A percentile compares a stretch with the other conserved stretches of the same genome.
These are phyloP conservation scores for Rhodamnia argentea DNA, from an alignment of 345 rosid species.

Conservation along the genomic window DNA sequence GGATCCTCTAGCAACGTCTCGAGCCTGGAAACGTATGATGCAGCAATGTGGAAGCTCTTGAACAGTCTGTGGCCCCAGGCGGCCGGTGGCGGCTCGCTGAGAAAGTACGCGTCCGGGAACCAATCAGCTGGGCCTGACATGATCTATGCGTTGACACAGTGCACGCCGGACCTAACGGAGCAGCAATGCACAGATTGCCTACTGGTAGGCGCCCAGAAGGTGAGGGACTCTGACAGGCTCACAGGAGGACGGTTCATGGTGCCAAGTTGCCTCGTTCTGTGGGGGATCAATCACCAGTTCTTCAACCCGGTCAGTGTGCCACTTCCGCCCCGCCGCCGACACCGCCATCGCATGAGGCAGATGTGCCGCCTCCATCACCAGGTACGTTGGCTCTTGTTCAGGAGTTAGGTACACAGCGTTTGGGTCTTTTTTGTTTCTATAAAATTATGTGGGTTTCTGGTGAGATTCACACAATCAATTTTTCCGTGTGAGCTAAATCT, in stretches of 20 bases:
- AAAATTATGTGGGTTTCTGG: too few relatives aligned
- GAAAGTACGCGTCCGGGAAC: neutral
- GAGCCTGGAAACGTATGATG: neutral
- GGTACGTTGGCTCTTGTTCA: too few relatives aligned
- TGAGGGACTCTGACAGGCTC: neutral
- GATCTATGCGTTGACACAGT: neutral
- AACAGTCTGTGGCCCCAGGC: rapidly evolving
- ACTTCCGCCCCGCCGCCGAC: neutral
- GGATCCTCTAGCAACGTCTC: neutral
- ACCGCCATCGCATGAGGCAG: neutral
- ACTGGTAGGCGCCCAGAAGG: rapidly evolving
- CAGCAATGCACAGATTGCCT: neutral
- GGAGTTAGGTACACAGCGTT: too few relatives aligned
- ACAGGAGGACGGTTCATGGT: neutral
- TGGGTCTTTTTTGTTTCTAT: too few relatives aligned
- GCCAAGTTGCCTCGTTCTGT: neutral
- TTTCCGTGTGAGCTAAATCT: too few relatives aligned
- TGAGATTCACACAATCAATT: too few relatives aligned
- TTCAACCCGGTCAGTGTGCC: neutral
- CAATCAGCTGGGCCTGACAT: neutral
- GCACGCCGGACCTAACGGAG: neutral
- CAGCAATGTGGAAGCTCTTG: neutral
- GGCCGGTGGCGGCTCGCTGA: neutral
- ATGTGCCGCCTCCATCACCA: too few relatives aligned
- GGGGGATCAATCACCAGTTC: neutral